These are phyloP conservation scores for Coemansia asiatica DNA, from an alignment of 192 early-diverging fungal genomes.

Conservation along the genomic window DNA sequence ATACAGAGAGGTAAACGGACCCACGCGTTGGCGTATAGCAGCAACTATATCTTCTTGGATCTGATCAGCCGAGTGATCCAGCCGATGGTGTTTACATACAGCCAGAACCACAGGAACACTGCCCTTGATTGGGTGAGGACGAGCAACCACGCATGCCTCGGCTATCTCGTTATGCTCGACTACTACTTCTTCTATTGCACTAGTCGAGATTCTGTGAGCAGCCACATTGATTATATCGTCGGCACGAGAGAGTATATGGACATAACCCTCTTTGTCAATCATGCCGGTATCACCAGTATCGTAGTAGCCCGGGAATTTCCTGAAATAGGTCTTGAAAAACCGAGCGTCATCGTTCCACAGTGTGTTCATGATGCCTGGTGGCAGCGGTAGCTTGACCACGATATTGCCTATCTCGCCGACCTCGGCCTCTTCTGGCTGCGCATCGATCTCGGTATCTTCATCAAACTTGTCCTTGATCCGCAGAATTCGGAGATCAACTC, in stretches of 20 bases:
- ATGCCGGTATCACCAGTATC: slow-evolving; percentile 83
- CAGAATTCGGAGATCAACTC: slow-evolving; percentile 68
- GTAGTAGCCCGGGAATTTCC: slow-evolving; percentile 76
- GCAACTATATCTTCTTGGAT: slow-evolving; percentile 51
- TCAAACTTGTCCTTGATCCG: slow-evolving; percentile 56
- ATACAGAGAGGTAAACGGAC: slow-evolving; percentile 73
- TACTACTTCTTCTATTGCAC: slow-evolving; percentile 74
- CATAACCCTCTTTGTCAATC: slow-evolving; percentile 72
- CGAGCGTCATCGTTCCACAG: slow-evolving; percentile 78
- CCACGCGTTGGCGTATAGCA: slow-evolving; percentile 62
- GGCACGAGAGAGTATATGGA: slow-evolving; percentile 68
- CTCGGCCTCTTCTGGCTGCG: slow-evolving; percentile 38
- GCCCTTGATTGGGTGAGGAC: slow-evolving; percentile 67
- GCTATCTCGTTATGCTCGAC: slow-evolving; percentile 65
- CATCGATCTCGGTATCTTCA: slow-evolving; percentile 35
- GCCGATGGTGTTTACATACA: slow-evolving; percentile 30
- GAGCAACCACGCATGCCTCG: slow-evolving; percentile 69
- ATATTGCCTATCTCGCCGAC: slow-evolving; percentile 72
- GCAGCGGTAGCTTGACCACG: slow-evolving; percentile 75
- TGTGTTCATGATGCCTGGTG: slow-evolving; percentile 72
- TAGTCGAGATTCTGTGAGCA: slow-evolving; percentile 79
- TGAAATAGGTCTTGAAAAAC: slow-evolving; percentile 72
- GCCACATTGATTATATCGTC: slow-evolving; percentile 86
- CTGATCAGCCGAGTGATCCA: background rate
- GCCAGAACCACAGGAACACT: slow-evolving; percentile 60